A percentile compares a stretch with the other conserved stretches of the same genome.
phyloP scores from a whole-genome alignment of 75 land plant species.

The Azolla pinnata region DNA sequence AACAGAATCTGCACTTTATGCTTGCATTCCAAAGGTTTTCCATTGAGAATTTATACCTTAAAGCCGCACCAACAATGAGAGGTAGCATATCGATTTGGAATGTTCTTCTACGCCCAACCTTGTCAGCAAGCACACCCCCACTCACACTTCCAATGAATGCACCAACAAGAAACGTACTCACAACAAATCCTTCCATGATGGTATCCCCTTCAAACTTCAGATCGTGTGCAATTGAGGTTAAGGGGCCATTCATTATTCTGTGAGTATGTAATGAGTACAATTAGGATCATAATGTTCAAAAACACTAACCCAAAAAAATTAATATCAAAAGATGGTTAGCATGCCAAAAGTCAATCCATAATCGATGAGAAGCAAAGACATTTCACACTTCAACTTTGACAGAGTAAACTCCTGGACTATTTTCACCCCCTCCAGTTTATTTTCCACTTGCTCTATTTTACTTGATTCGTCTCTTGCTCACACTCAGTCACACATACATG shows the following conservation, averaged over 20 bases:
- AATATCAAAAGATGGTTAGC: no score
- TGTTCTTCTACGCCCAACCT: conserved; percentile 61
- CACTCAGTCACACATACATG: no score
- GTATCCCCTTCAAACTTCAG: conserved; percentile 78
- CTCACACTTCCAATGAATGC: conserved; percentile 81
- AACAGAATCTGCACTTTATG: background rate
- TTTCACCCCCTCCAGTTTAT: no score
- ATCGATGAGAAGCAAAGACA: no score
- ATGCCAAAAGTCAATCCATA: no score
- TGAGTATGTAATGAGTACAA: no score
- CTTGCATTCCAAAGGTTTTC: conserved; percentile 23
- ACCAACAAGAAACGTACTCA: conserved; percentile 83
- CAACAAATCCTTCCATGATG: conserved; percentile 77
- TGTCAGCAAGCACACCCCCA: conserved; percentile 51
- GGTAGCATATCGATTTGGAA: conserved; percentile 65
- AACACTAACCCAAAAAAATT: no score
- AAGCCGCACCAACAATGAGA: conserved; percentile 64
- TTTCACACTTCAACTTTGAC: no score
- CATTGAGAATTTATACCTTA: conserved; percentile 39
- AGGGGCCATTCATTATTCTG: conserved; percentile 91
- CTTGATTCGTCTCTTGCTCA: no score
- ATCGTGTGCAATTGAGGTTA: conserved; percentile 61
- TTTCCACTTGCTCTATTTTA: no score
- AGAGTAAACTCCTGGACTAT: no score
- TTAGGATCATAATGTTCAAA: no score